Base-by-base conservation (phyloP, 106 monocot species). In the Allium sativum region DNA sequence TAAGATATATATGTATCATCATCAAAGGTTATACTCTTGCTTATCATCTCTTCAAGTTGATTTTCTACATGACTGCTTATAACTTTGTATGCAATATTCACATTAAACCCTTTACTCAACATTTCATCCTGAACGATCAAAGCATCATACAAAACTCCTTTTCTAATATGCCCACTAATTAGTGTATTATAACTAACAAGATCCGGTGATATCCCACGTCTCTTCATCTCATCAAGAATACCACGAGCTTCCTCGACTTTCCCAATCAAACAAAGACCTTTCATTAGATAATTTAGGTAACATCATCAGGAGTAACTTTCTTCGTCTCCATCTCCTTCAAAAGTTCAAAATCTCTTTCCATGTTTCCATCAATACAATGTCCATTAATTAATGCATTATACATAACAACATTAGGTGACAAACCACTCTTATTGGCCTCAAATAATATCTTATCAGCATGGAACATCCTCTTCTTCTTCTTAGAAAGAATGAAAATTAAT, bases 311-410 rank as follows among this genome's bases (percentile, higher is more conserved):
- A 18, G 45, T 8, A 16, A 95, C 61, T n/a, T 65, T 73, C 67
- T 62, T 77, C 20, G 21, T 65, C 46, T 86, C 86, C 94, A 95
- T 90, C 20, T 87, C 81, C 64, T 68, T 68, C 69, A 95, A 20
- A 15, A 95, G 71, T 12, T 65, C 61, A 50, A 84, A 83, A 15
- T 84, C 94, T n/a, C 74, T 65, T 10, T 81, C 71, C 69, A 84
- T 81, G 40, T 79, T 75, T 3, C 86, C 86, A 9, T 1, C 12
- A 10, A 21, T 56, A 47, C 81, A 90, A 55, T 86, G 78, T 10
- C 94, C 90, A 65, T 84, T 81, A n/a, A 95, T 87, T 65, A 95
- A 55, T 3, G 86, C 81, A 79, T 95, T 95, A 58, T 83, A 86
- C 84, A 95, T 84, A 21, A 81, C 81, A 42, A 83, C 18, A 61